These are phyloP conservation scores for Apium graveolens DNA, from an alignment of 129 eudicot species.

Conservation along the genomic window DNA sequence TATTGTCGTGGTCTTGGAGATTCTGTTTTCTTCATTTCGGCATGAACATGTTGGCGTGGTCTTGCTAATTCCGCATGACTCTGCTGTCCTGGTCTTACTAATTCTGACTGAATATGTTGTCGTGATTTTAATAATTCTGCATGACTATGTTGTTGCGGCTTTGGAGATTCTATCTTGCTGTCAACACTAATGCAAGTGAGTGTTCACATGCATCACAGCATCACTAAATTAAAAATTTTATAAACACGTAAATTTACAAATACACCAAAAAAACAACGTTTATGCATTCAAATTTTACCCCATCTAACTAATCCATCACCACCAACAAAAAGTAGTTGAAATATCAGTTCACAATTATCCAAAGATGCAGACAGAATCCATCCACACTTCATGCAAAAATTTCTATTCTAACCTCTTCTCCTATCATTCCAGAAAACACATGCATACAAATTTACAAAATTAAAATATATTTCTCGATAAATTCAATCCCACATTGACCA, in stretches of 20 bases:
- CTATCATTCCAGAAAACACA: neutral
- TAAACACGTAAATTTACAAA: neutral
- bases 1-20: neutral
- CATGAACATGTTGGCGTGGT: constrained; percentile 10
- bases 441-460: neutral
- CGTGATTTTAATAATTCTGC: neutral
- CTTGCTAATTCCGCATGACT: constrained; percentile 3
- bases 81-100: constrained; percentile 18
- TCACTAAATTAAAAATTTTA: neutral
- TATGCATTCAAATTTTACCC: neutral
- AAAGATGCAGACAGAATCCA: neutral
- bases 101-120: neutral
- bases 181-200: neutral
- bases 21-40: neutral
- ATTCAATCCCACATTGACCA: neutral
- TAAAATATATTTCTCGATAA: neutral
- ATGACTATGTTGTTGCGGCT: neutral
- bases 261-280: neutral
- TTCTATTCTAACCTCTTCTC: neutral
- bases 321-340: neutral
- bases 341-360: neutral
- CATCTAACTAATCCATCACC: neutral
- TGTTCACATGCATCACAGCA: neutral
- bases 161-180: constrained; percentile 23
- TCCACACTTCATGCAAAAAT: neutral